phyloP scores from a whole-genome alignment of 352 stramenopile genomes.

The Pythium brachiatum region DNA sequence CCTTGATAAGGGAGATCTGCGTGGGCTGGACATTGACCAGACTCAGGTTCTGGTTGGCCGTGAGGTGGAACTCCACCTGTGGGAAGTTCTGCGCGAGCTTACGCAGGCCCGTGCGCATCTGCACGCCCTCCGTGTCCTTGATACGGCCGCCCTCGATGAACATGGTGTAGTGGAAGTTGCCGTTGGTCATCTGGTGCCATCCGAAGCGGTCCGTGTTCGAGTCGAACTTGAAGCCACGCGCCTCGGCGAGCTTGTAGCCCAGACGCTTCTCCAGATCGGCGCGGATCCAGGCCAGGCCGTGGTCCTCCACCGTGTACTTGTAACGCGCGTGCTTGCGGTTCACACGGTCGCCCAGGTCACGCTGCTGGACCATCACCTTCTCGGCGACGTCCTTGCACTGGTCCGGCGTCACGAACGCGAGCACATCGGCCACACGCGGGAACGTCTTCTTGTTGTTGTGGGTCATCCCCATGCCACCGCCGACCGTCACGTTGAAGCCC shows the following conservation, averaged over 20 bases:
- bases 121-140: conserved; percentile 86
- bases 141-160: conserved; percentile 90
- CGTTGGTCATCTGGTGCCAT: conserved; percentile 68
- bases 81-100: conserved; percentile 91
- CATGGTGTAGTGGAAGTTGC: conserved; percentile 81
- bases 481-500: conserved; percentile 97
- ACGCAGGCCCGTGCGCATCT: conserved; percentile 89
- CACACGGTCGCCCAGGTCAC: conserved; percentile 96
- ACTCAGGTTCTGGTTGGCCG: conserved; percentile 95
- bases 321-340: conserved; percentile 96
- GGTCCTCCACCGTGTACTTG: conserved; percentile 98
- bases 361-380: conserved; percentile 93
- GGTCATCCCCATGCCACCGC: conserved; percentile 96
- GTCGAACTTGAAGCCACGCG: conserved; percentile 58
- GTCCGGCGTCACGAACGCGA: conserved; percentile 95
- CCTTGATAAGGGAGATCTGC: conserved; percentile 90
- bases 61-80: conserved; percentile 92
- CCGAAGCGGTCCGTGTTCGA: conserved; percentile 76
- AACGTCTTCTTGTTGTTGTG: conserved; percentile 98
- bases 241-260: conserved; percentile 92
- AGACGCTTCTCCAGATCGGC: conserved; percentile 93
- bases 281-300: conserved; percentile 94
- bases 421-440: conserved; percentile 93
- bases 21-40: conserved; percentile 91
- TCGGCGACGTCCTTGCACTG: conserved; percentile 89